Percentiles rank a stretch among this genome's conserved stretches.
Evolutionary conservation across 257 asterid species (phyloP).

Genomic region (Lycium ferocissimum): DNA sequence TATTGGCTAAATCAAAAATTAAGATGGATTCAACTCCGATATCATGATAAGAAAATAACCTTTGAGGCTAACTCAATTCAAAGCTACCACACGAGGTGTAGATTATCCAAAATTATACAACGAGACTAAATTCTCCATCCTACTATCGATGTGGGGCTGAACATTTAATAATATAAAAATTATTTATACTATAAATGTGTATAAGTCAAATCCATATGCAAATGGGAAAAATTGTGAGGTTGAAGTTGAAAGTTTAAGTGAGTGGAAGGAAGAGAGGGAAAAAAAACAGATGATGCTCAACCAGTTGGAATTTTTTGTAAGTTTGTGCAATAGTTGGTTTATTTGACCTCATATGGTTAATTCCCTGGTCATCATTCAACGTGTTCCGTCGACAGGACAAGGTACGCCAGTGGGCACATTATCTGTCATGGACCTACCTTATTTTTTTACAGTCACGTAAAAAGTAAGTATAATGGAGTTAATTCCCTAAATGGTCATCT

Average conservation of each 20-base stretch:
- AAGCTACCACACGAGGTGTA: neutral
- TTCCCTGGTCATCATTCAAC: slow-evolving; percentile 11
- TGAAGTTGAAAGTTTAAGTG: slow-evolving; percentile 44
- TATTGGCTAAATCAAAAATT: neutral
- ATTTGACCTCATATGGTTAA: slow-evolving; percentile 17
- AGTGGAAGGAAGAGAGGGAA: slow-evolving; percentile 52
- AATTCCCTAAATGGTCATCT: too few species aligned
- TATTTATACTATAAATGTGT: neutral
- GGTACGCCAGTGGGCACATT: neutral
- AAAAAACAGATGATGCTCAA: slow-evolving; percentile 22
- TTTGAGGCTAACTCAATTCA: neutral
- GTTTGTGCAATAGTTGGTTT: slow-evolving; percentile 34
- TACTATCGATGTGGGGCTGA: neutral
- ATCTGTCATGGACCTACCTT: slow-evolving; percentile 23
- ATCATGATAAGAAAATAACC: neutral
- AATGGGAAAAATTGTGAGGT: slow-evolving; percentile 57
- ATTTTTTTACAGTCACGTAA: neutral
- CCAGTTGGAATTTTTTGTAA: slow-evolving; percentile 44
- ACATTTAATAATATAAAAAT: neutral
- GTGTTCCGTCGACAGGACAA: neutral
- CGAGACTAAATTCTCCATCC: neutral
- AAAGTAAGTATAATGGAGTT: too few species aligned
- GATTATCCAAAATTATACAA: neutral
- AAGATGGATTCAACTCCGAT: too few species aligned
- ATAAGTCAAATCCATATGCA: neutral